These are phyloP conservation scores for Plantago major DNA, from an alignment of 257 asterid genomes.

Conservation along the genomic window DNA sequence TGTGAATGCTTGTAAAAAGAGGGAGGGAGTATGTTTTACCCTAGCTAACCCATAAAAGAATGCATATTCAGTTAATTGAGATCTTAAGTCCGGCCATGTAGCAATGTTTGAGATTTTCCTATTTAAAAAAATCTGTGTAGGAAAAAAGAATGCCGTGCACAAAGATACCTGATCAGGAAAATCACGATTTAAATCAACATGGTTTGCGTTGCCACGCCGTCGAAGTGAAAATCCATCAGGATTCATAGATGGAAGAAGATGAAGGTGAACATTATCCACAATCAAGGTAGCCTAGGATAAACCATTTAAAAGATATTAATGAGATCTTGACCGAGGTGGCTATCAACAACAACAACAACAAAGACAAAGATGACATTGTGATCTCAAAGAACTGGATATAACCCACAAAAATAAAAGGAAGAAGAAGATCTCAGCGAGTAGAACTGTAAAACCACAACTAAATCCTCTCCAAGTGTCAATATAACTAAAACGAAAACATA, in stretches of 20 bases:
- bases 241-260: constrained; percentile 60
- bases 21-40: too few relatives aligned
- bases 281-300: constrained; percentile 46
- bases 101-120: constrained; percentile 4
- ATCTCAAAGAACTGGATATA: constrained; percentile 1
- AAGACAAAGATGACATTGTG: constrained; percentile 3
- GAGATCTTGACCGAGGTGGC: background rate
- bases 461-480: constrained; percentile 1
- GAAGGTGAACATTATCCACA: constrained; percentile 58
- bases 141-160: background rate
- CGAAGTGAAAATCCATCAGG: constrained; percentile 52
- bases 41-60: too few relatives aligned
- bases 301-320: constrained; percentile 2
- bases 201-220: constrained; percentile 50
- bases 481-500: too few relatives aligned
- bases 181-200: constrained; percentile 55
- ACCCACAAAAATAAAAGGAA: too few relatives aligned
- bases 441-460: background rate
- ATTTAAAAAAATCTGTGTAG: background rate
- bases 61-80: too few relatives aligned
- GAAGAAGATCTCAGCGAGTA: too few relatives aligned
- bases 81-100: background rate
- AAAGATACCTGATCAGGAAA: constrained; percentile 60
- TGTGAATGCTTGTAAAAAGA: too few relatives aligned
- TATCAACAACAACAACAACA: constrained; percentile 10